Base-by-base conservation (phyloP, 192 early-diverging fungal genomes). In the Coemansia sp. region DNA sequence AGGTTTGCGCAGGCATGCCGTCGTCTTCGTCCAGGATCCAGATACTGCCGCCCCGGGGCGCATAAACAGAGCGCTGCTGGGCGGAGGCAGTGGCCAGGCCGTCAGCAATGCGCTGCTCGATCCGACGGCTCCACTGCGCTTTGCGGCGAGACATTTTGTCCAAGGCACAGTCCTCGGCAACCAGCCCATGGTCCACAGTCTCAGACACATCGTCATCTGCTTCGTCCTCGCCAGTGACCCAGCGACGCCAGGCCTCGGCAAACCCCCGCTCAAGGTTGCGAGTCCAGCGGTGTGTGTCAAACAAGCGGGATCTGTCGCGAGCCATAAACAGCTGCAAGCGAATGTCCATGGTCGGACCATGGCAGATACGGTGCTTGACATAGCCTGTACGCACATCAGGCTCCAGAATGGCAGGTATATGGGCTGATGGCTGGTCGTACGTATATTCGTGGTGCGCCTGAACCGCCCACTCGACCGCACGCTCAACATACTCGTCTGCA, bases 231-330 rank as follows among this genome's bases (percentile, higher is more conserved):
- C 79, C 79, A 3, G 66, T 61, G 27, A 60, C 86, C 89, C 89
- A 92, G 48, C 88, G 85, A 15, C 75, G 79, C 91, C 91, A 93
- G 8, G 90, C 89, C 66, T 89, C 88, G 22, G 50, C 51, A 49
- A 84, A 79, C 0, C 91, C 93, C 4, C 70, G 71, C 81, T 96
- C 94, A 43, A 97, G 70, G 62, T 91, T 90, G 27, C 88, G 74
- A 2, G 93, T 94, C 92, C 91, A 95, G 12, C 89, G 82, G 27
- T 73, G 70, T 23, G 95, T 97, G 73, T 97, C 93, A 83, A 95
- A 97, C 35, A 97, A 72, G 5, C 87, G 83, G 41, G 87, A 90
- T n/a, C 54, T 64, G 47, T 97, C 95, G 29, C 94, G 85, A 24
- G 72, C 84, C 66, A 94, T 67, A 74, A 92, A 97, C 23, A 97